Conservation (phyloP, 2,329 filamentous ascomycete species). For the Aspergillus brasiliensis region DNA sequence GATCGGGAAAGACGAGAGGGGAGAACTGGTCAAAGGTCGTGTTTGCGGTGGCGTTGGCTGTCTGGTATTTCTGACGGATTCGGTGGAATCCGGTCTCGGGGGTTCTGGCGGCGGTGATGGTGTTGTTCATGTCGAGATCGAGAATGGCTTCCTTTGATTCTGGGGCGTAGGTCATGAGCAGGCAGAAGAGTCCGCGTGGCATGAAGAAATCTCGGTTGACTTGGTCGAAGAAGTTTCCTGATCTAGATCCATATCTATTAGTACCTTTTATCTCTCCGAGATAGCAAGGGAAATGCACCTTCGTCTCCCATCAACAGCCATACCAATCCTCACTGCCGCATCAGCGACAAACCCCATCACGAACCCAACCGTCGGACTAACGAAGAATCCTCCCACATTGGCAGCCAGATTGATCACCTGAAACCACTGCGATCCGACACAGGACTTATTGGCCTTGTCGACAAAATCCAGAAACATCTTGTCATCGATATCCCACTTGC, state of each 20-base stretch:
- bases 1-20: slow-evolving; percentile 52
- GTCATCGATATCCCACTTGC: slow-evolving; percentile 38
- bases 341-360: slow-evolving; percentile 48
- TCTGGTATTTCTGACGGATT: slow-evolving; percentile 37
- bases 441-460: slow-evolving; percentile 40
- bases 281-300: slow-evolving; percentile 17
- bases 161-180: slow-evolving; percentile 58
- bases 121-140: slow-evolving; percentile 39
- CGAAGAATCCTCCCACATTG: no score
- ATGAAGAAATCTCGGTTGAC: slow-evolving; percentile 61
- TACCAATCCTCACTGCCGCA: slow-evolving; percentile 29
- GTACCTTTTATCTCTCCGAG: slow-evolving; percentile 20
- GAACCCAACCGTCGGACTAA: slow-evolving; percentile 18
- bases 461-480: slow-evolving; percentile 42
- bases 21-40: slow-evolving; percentile 46
- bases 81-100: slow-evolving; percentile 20
- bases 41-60: slow-evolving; percentile 42
- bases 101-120: slow-evolving; percentile 34
- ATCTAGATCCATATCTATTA: slow-evolving; percentile 22
- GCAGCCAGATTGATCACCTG: slow-evolving; percentile 48
- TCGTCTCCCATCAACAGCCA: slow-evolving; percentile 40
- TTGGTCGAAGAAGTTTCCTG: slow-evolving; percentile 58
- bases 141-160: slow-evolving; percentile 33
- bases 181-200: slow-evolving; percentile 57
- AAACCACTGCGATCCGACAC: slow-evolving; percentile 42